These are phyloP conservation scores for Vigna radiata DNA, from an alignment of 306 rosid genomes.

Conservation along the genomic window DNA sequence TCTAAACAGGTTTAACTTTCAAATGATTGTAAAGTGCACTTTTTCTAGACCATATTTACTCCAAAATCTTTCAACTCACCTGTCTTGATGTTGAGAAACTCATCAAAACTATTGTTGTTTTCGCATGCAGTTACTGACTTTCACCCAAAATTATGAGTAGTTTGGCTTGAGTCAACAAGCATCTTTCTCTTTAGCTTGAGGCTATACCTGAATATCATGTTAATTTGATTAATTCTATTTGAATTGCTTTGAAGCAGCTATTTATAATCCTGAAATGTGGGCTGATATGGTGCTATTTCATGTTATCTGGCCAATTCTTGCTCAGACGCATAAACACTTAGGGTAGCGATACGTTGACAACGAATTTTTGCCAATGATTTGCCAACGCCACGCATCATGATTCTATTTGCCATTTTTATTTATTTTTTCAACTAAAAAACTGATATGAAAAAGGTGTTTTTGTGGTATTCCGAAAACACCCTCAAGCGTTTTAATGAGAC, in stretches of 20 bases:
- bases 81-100: background rate
- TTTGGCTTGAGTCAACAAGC: background rate
- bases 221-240: background rate
- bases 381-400: too few relatives aligned
- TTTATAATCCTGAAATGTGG: background rate
- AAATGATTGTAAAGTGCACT: background rate
- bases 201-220: background rate
- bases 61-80: background rate
- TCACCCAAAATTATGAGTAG: background rate
- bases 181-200: background rate
- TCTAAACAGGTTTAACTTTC: background rate
- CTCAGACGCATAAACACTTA: background rate
- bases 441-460: too few relatives aligned
- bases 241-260: background rate
- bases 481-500: too few relatives aligned
- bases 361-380: too few relatives aligned
- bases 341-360: too few relatives aligned
- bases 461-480: too few relatives aligned
- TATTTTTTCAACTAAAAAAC: too few relatives aligned
- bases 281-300: background rate
- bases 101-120: background rate
- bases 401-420: too few relatives aligned
- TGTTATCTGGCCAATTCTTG: background rate
- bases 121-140: background rate
- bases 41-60: background rate